A percentile compares a stretch with the other conserved stretches of the same genome.
Conservation (phyloP, 208 protist species). For the Angomonas deanei region DNA sequence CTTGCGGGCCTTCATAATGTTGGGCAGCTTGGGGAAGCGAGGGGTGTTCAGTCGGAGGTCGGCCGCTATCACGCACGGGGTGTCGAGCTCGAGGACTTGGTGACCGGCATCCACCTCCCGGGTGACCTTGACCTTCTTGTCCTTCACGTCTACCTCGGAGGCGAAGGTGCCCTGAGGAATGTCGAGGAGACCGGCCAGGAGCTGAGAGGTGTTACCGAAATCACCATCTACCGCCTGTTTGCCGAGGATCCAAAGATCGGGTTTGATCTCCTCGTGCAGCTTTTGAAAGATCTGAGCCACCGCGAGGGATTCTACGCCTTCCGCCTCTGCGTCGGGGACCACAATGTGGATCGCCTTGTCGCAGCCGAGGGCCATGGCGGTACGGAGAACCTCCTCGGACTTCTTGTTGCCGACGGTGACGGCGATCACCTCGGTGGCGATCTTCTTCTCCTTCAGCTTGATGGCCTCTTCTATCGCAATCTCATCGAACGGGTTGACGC, state of each 20-base stretch:
- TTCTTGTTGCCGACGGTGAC: constrained; percentile 92
- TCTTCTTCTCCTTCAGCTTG: constrained; percentile 90
- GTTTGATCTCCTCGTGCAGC: constrained; percentile 83
- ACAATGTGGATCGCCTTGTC: constrained; percentile 94
- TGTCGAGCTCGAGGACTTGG: constrained; percentile 83
- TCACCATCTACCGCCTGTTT: constrained; percentile 98
- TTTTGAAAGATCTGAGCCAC: constrained; percentile 92
- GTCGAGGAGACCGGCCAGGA: constrained; percentile 91
- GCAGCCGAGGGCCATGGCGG: constrained; percentile 93
- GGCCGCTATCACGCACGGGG: constrained; percentile 81
- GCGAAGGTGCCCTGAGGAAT: constrained; percentile 94
- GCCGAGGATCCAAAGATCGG: constrained; percentile 88
- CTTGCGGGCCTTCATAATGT: constrained; percentile 98
- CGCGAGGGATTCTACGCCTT: constrained; percentile 83
- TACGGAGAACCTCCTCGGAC: constrained; percentile 85
- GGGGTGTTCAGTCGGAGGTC: constrained; percentile 95
- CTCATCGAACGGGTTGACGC: constrained; percentile 96
- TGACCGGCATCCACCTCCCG: constrained; percentile 95
- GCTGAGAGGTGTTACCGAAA: constrained; percentile 91
- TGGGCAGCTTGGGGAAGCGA: constrained; percentile 94
- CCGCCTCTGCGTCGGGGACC: constrained; percentile 48
- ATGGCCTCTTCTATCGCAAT: constrained; percentile 96
- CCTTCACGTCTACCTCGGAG: constrained; percentile 77
- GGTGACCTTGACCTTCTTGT: constrained; percentile 79
- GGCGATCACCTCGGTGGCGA: constrained; percentile 89